Conservation (phyloP, 106 monocot genomes). For the Dioscorea alata region DNA sequence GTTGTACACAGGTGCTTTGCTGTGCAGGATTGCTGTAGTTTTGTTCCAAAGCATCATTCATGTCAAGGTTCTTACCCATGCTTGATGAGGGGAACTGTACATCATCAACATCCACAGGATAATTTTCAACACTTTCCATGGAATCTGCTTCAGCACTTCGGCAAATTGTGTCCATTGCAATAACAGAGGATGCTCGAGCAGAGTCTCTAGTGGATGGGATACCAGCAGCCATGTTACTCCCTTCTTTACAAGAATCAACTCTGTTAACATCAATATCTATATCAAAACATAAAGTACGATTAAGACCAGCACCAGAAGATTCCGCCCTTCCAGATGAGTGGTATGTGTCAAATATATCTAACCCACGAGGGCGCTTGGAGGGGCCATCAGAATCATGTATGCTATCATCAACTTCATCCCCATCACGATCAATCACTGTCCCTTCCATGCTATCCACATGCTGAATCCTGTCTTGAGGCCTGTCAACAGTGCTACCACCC, state of each 20-base stretch:
- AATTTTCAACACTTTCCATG: constrained; percentile 99
- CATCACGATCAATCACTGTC: constrained; percentile 80
- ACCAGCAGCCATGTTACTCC: constrained; percentile 38
- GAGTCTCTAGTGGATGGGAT: constrained; percentile 59
- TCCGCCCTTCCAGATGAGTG: constrained; percentile 31
- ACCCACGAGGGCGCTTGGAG: constrained; percentile 51
- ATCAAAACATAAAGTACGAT: constrained; percentile 52
- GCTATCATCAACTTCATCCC: constrained; percentile 81
- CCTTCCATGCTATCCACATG: constrained; percentile 93
- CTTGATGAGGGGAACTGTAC: constrained; percentile 52
- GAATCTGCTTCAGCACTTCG: constrained; percentile 63
- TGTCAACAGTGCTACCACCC: constrained; percentile 96
- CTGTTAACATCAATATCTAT: constrained; percentile 51
- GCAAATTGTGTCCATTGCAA: constrained; percentile 83
- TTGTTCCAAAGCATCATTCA: constrained; percentile 53
- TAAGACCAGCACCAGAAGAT: constrained; percentile 79
- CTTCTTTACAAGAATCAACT: constrained; percentile 47
- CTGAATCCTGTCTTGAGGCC: constrained; percentile 64
- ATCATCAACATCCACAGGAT: constrained; percentile 69
- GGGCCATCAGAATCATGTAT: constrained; percentile 64
- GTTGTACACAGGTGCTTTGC: constrained; percentile 66
- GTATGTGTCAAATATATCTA: constrained; percentile 48
- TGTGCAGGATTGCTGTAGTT: constrained; percentile 86
- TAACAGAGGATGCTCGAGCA: constrained; percentile 82
- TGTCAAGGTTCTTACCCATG: constrained; percentile 39